These are phyloP conservation scores for Bisporella sp. DNA, from an alignment of 2,329 filamentous ascomycete species.

Conservation along the genomic window DNA sequence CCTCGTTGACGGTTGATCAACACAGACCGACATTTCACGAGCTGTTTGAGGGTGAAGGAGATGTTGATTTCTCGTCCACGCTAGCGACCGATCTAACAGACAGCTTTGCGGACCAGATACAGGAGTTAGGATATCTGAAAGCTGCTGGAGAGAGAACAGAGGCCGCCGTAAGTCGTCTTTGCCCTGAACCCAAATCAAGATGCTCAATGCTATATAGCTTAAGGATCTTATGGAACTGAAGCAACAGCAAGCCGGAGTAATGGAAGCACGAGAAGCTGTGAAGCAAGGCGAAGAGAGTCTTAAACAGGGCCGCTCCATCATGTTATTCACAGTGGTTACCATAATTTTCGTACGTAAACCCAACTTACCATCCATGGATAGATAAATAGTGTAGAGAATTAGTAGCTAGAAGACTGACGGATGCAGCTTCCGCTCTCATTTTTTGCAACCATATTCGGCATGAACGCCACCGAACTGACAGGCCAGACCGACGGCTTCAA, in stretches of 20 bases:
- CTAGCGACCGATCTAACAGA: background rate
- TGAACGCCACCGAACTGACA: background rate
- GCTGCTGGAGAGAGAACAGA: background rate
- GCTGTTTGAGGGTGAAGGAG: background rate
- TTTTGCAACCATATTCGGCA: background rate
- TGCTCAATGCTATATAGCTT: slow-evolving; percentile 1
- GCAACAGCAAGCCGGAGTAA: slow-evolving; percentile 38
- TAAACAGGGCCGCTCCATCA: slow-evolving; percentile 27
- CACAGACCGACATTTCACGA: background rate
- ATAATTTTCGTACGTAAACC: background rate
- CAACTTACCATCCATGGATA: background rate
- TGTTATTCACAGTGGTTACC: background rate
- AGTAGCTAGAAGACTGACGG: background rate
- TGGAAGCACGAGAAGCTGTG: slow-evolving; percentile 35
- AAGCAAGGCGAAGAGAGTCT: slow-evolving; percentile 33
- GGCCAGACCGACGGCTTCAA: slow-evolving; percentile 23
- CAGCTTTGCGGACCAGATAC: background rate
- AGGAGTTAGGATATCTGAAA: background rate
- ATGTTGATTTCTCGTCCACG: background rate
- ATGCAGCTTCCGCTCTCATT: background rate
- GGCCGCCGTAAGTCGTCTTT: background rate
- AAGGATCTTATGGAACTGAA: slow-evolving; percentile 34
- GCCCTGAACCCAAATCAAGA: background rate
- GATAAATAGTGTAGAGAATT: background rate
- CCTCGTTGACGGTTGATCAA: background rate